Evolutionary conservation across 176 grass and related monocot species (phyloP).

Genomic region (Poa pratensis): DNA sequence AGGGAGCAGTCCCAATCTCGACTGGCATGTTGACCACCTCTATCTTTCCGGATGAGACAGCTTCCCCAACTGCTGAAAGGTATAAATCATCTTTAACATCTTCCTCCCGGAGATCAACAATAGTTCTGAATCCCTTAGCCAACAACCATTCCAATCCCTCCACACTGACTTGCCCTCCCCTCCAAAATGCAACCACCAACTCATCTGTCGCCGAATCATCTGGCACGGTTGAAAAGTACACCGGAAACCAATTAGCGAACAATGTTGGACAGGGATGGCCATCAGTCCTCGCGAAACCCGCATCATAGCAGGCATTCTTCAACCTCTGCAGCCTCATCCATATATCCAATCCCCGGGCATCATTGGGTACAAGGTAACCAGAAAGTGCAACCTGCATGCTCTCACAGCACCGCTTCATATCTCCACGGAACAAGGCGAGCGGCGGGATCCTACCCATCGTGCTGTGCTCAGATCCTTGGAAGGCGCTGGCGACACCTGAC

Average conservation of each 20-base stretch:
- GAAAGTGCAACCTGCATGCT: conserved; percentile 87
- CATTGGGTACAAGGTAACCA: conserved; percentile 56
- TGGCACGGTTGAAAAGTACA: conserved; percentile 54
- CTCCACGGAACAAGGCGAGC: conserved; percentile 78
- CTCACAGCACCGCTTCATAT: conserved; percentile 95
- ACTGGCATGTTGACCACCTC: conserved; percentile 86
- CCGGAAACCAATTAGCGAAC: conserved; percentile 92
- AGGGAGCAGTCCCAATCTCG: conserved; percentile 81
- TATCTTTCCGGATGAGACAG: conserved; percentile 75
- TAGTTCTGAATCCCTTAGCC: conserved; percentile 79
- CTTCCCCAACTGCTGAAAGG: conserved; percentile 60
- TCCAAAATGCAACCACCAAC: conserved; percentile 88
- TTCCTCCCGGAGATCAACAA: conserved; percentile 83
- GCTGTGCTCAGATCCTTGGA: conserved; percentile 51
- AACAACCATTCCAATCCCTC: conserved; percentile 84
- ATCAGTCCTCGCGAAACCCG: conserved; percentile 80
- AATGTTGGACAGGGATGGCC: conserved; percentile 79
- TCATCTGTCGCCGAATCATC: conserved; percentile 64
- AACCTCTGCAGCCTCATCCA: conserved; percentile 87
- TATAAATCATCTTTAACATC: conserved; percentile 77
- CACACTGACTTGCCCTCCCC: conserved; percentile 87
- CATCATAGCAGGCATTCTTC: conserved; percentile 88
- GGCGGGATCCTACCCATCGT: conserved; percentile 74
- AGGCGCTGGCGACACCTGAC: conserved; percentile 46
- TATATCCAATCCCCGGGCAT: conserved; percentile 55